Evolutionary conservation across 2,329 filamentous ascomycete genomes (phyloP).

Genomic region (Zymoseptoria tritici): DNA sequence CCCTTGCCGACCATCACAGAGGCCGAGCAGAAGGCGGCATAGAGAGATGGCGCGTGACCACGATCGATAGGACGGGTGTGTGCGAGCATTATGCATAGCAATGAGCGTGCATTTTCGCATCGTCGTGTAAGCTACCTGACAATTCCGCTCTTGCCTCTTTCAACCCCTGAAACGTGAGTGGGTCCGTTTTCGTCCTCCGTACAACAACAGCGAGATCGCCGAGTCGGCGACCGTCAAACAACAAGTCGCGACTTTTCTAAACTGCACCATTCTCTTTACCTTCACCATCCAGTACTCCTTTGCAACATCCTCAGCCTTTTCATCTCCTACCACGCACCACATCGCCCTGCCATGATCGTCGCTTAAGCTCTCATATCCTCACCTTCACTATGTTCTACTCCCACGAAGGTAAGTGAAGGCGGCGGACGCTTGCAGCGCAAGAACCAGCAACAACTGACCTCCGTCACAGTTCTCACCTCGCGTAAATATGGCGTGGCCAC

Average conservation of each 20-base stretch:
- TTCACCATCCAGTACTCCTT: not conserved
- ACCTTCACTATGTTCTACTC: slow-evolving; percentile 75
- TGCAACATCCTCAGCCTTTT: not conserved
- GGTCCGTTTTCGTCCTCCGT: not conserved
- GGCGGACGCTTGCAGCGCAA: not conserved
- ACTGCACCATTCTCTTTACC: not conserved
- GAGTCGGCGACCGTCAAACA: not conserved
- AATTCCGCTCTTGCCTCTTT: not conserved
- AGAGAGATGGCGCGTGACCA: not conserved
- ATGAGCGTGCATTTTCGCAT: not conserved
- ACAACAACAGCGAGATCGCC: not conserved
- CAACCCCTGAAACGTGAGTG: not conserved
- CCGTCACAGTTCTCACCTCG: slow-evolving; percentile 61
- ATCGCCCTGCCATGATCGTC: not conserved
- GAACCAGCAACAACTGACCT: slow-evolving; percentile 6
- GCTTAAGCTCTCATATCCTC: not conserved
- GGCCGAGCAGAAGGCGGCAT: slow-evolving; percentile 6
- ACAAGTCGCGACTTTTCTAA: not conserved
- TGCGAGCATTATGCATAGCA: not conserved
- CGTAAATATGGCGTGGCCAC: slow-evolving; percentile 89
- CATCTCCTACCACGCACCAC: not conserved
- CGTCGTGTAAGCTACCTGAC: not conserved
- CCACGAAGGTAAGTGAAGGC: slow-evolving; percentile 65
- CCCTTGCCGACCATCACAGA: slow-evolving; percentile 46
- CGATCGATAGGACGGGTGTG: not conserved